Evolutionary conservation across 371 early-diverging fungal species (phyloP), one percentile per base, ranked within the genome.

Genomic region (Mucor circinelloides): DNA sequence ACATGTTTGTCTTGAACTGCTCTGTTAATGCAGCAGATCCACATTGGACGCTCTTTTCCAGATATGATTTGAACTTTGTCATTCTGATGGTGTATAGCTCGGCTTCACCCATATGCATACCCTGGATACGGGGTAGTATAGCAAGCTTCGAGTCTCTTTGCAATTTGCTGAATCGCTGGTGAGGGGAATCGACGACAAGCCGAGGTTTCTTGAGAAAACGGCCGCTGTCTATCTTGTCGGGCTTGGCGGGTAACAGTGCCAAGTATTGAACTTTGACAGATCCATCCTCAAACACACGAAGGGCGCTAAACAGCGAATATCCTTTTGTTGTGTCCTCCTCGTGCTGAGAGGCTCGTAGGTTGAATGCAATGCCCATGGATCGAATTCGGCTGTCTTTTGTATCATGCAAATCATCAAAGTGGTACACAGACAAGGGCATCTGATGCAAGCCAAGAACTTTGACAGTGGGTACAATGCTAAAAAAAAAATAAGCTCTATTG

Each of bases 241-340:
- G 5, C 12, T 32, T 28, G 8, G n/a, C 7, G 50, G 25, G 8
- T 54, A 31, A 34, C 9, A 42, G 12, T 31, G 23, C 56, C 10
- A 71, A 27, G 7, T 68, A 68, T 17, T 72, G 60, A 32, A 64
- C 58, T 8, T 17, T 44, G 3, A 72, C 38, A 7, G 68, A 64
- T 7, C 72, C 72, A 30, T 72, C 64, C 40, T 67, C 72, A 72
- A 72, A 72, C 9, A 55, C 17, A 2, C 72, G 68, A 50, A 60
- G 40, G 0, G 61, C 8, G 17, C 65, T 48, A 21, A 48, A 44
- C 30, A 72, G 50, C 9, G 21, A 15, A 28, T 23, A 25, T 25
- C 36, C 67, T 28, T 38, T 17, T 8, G 32, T 60, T 1, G 34
- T 36, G 7, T 56, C 36, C 6, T 46, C 36, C 2, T 36, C 8